A percentile compares a stretch with the other conserved stretches of the same genome.
These are phyloP conservation scores for Mycotypha africana DNA, from an alignment of 371 early-diverging fungal genomes.

Conservation along the genomic window DNA sequence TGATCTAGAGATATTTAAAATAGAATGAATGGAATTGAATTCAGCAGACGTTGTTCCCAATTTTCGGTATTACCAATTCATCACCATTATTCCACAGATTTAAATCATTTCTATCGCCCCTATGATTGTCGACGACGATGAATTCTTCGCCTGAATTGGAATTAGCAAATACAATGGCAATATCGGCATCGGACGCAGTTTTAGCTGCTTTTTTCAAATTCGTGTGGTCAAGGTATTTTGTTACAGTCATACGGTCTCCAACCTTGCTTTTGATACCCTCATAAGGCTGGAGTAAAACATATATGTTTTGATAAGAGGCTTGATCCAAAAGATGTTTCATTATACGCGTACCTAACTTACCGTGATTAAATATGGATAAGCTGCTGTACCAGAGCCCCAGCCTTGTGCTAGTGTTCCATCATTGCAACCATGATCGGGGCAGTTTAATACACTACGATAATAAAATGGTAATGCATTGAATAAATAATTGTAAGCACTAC, in stretches of 20 bases:
- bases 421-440: constrained; percentile 29
- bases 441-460: constrained; percentile 7
- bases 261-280: constrained; percentile 41
- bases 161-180: constrained; percentile 53
- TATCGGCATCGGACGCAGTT: constrained; percentile 39
- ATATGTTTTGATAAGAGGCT: too few relatives aligned
- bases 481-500: too few relatives aligned
- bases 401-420: constrained; percentile 55
- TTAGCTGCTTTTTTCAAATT: constrained; percentile 26
- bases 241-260: constrained; percentile 20
- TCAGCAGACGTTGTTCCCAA: not conserved
- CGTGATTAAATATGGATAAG: constrained; percentile 55
- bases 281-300: constrained; percentile 10
- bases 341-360: constrained; percentile 13
- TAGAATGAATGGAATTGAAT: too few relatives aligned
- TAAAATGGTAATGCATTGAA: too few relatives aligned
- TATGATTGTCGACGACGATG: constrained; percentile 35
- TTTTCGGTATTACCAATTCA: constrained; percentile 27
- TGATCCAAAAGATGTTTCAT: not conserved
- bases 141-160: constrained; percentile 59
- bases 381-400: constrained; percentile 61
- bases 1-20: constrained; percentile 25
- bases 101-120: constrained; percentile 55
- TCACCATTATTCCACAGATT: constrained; percentile 56
- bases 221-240: constrained; percentile 26